Evolutionary conservation across 2,329 filamentous ascomycete species (phyloP).

Genomic region (Chrysoporthe puriensis): DNA sequence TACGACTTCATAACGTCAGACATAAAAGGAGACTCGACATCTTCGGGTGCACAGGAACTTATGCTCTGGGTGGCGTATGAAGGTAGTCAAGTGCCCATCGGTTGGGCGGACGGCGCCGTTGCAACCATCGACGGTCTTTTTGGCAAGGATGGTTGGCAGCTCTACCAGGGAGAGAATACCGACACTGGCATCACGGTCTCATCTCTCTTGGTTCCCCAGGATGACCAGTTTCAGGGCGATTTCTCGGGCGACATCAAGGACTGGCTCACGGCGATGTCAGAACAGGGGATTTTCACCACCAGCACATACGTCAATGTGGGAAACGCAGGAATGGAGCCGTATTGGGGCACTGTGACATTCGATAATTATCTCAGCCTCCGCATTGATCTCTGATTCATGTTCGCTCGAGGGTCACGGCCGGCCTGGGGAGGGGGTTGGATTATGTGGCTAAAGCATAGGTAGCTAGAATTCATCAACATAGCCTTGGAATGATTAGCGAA

Average conservation of each 20-base stretch:
- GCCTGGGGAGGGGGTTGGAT: neutral
- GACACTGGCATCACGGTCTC: conserved; percentile 48
- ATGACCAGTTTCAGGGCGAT: conserved; percentile 42
- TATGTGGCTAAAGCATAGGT: neutral
- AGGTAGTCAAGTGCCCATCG: conserved; percentile 49
- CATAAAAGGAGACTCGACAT: conserved; percentile 47
- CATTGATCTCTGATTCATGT: conserved; percentile 29
- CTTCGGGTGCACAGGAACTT: conserved; percentile 43
- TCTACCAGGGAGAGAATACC: conserved; percentile 46
- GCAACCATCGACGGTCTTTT: conserved; percentile 42
- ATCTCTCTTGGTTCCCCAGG: conserved; percentile 39
- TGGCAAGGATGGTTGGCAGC: conserved; percentile 43
- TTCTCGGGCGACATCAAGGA: conserved; percentile 47
- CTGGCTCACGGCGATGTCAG: conserved; percentile 44
- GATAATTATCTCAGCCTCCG: conserved; percentile 33
- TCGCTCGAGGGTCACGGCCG: neutral
- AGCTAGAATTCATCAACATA: neutral
- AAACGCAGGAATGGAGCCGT: conserved; percentile 41
- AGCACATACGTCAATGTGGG: conserved; percentile 48
- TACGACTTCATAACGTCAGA: conserved; percentile 51
- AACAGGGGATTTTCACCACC: conserved; percentile 41
- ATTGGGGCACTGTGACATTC: conserved; percentile 33
- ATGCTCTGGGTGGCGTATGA: conserved; percentile 51
- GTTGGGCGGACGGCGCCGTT: conserved; percentile 40
- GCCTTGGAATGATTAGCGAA: no score